Conservation (phyloP, 129 eudicot species). For the Arctium minus region DNA sequence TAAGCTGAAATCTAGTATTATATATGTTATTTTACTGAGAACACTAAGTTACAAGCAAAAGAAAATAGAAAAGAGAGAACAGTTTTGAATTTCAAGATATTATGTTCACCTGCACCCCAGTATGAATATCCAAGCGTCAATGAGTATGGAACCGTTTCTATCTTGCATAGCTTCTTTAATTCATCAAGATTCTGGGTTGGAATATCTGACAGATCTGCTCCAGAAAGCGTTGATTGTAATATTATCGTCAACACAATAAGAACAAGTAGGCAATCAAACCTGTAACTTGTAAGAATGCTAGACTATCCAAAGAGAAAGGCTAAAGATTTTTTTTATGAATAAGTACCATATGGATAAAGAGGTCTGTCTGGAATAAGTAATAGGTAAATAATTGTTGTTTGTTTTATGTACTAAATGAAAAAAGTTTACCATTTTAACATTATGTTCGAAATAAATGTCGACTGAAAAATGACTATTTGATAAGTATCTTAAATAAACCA, state of each 20-base stretch:
- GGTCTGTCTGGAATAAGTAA: neutral
- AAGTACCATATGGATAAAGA: neutral
- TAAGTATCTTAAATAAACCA: too few relatives aligned
- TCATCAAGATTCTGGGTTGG: constrained; percentile 74
- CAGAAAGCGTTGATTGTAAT: neutral
- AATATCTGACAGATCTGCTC: constrained; percentile 76
- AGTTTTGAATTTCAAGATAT: neutral
- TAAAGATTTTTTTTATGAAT: neutral
- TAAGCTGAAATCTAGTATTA: neutral
- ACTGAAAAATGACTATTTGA: neutral
- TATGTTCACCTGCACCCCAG: constrained; percentile 84
- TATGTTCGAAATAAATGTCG: neutral
- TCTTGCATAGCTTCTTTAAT: constrained; percentile 51
- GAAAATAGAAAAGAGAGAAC: neutral
- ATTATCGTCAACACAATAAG: neutral
- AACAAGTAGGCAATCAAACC: neutral
- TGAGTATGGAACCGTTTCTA: constrained; percentile 83
- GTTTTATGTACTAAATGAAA: neutral
- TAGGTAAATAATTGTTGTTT: neutral
- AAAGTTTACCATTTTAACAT: neutral
- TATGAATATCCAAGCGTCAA: constrained; percentile 92
- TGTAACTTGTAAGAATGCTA: neutral
- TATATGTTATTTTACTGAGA: neutral
- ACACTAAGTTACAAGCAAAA: neutral
- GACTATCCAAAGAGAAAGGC: neutral